Conservation (phyloP, 2,329 filamentous ascomycete genomes). For the Chaetomium olivaceum region DNA sequence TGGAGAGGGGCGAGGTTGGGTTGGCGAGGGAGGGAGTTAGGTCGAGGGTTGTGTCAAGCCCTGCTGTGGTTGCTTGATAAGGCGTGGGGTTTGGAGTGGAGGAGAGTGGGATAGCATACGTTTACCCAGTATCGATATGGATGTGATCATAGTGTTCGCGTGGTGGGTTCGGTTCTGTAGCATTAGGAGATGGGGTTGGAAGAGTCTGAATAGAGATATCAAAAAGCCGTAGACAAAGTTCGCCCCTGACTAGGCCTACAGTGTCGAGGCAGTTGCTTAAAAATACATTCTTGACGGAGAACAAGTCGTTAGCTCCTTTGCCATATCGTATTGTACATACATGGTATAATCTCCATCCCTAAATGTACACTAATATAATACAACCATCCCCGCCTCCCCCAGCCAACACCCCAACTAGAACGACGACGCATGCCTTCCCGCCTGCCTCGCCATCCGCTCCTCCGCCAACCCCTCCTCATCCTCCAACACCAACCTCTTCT, state of each 20-base stretch:
- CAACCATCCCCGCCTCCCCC: not conserved
- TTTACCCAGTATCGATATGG: slow-evolving; percentile 8
- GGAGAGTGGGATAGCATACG: not conserved
- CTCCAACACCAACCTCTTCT: not conserved
- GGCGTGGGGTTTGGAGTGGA: not conserved
- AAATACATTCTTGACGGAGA: not conserved
- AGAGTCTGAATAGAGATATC: not conserved
- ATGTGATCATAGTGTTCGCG: not conserved
- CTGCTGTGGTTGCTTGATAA: not conserved
- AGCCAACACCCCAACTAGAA: not conserved
- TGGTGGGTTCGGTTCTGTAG: not conserved
- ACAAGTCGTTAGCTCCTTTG: not conserved
- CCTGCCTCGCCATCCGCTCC: not conserved
- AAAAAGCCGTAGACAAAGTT: not conserved
- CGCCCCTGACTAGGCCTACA: not conserved
- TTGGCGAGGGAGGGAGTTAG: not conserved
- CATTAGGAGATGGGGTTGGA: not conserved
- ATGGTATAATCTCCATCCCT: not conserved
- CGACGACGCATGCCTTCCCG: not conserved
- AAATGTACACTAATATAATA: not conserved
- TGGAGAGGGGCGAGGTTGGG: not conserved
- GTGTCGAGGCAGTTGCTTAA: not conserved
- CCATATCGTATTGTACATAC: slow-evolving; percentile 11
- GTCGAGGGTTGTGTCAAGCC: slow-evolving; percentile 1
- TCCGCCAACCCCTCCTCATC: not conserved